Base-by-base conservation (phyloP, 2,329 filamentous ascomycete species). In the Coleophoma cylindrospora region DNA sequence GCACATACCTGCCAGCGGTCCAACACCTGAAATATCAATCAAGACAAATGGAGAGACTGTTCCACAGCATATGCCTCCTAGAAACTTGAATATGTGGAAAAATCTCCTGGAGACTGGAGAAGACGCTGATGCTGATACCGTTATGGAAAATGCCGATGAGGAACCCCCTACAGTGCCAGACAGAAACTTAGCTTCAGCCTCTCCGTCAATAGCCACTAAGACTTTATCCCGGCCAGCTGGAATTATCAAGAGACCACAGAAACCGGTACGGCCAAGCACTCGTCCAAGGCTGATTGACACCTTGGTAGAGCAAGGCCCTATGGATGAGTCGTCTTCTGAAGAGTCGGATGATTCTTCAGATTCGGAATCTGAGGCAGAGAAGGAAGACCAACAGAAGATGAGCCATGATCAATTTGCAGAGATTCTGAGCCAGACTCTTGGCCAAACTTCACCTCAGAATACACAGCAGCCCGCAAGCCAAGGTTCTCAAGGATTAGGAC, bases 221-320 rank as follows among this genome's bases (percentile, higher is more conserved):
- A 48, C 37, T 7, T 36, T 56, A 8, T 54, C 45, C 10, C 45
- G 52, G 19, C 50, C 55, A 36, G 49, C 51, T 34, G 53, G 52
- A 34, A 15, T 59, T 6, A 47, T 43, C 6, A 63, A 61, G 46
- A 37, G 41, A 2, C 13, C 51, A 4, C 53, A 53, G 45, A 56
- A 47, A 33, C 50, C 14, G 21, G 47, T 50, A 43, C 47, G 38
- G 33, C 51, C 38, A 10, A 14, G 54, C 19, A 57, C 58, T 17
- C 57, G 64, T 7, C 57, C 57, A 38, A 55, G 65, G 49, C 47
- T 67, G 19, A 66, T 67, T 43, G 65, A 67, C 45, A 59, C 63
- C 34, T 54, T 67, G n/a, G 61, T 61, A 22, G 58, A 62, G 44
- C 63, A 66, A 46, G 50, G 27, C 27, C 27, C 38, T 21, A 49